These are phyloP conservation scores for Aphanomyces cochlioides DNA, from an alignment of 352 stramenopile genomes.

Conservation along the genomic window DNA sequence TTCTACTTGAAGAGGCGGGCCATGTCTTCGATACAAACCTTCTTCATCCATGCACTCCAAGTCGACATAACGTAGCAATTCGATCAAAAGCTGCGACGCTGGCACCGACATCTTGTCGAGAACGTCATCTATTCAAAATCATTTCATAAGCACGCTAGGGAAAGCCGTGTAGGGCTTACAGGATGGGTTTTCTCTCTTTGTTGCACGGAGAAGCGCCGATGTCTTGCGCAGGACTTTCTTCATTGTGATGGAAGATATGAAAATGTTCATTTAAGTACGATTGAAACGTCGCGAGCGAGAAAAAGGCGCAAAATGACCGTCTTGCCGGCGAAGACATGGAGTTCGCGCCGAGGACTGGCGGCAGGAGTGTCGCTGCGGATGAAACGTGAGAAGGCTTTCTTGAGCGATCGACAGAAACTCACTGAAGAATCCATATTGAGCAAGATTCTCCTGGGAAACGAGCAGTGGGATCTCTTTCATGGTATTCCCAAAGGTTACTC, in stretches of 20 bases:
- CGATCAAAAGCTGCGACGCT: constrained; percentile 1
- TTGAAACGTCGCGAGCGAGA: neutral
- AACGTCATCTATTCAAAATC: neutral
- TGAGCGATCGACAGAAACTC: constrained; percentile 18
- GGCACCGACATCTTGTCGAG: constrained; percentile 18
- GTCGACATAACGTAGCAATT: constrained; percentile 24
- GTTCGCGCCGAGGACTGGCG: too few species aligned
- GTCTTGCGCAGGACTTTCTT: too few species aligned
- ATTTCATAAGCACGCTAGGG: neutral
- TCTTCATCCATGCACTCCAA: neutral
- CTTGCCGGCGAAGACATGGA: too few species aligned
- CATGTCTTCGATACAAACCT: constrained; percentile 12
- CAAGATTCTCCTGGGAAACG: constrained; percentile 31
- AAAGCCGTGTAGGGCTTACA: too few species aligned
- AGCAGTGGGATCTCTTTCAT: constrained; percentile 44
- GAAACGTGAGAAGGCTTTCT: neutral
- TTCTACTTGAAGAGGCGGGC: neutral
- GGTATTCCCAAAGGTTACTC: constrained; percentile 53
- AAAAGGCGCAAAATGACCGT: too few species aligned
- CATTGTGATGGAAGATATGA: neutral
- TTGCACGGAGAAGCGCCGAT: too few species aligned
- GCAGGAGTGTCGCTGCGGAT: too few species aligned
- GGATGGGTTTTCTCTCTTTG: too few species aligned
- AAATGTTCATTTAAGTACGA: neutral
- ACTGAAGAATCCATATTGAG: constrained; percentile 24